Percentiles rank a stretch among this genome's conserved stretches.
Evolutionary conservation across 2,329 filamentous ascomycete genomes (phyloP).

Genomic region (Dryadomyces quercus-mongolicae): DNA sequence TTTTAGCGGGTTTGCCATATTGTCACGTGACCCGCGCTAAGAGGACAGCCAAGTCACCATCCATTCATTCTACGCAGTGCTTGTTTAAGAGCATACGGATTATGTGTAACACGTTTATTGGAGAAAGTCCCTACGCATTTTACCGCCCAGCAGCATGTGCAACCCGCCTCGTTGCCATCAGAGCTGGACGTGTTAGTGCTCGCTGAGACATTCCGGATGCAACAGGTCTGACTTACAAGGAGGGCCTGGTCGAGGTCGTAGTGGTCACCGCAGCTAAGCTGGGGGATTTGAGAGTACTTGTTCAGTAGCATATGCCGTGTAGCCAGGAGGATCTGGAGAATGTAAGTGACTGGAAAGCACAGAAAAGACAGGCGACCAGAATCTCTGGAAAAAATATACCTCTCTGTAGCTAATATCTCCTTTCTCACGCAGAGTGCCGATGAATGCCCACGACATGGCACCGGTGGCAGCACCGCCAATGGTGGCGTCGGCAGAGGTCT

Average conservation of each 20-base stretch:
- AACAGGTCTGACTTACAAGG: slow-evolving; percentile 3
- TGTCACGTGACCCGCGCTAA: no score
- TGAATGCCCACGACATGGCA: slow-evolving; percentile 27
- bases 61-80: no score
- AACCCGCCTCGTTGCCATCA: background rate
- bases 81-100: no score
- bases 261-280: slow-evolving; percentile 18
- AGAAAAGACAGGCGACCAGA: no score
- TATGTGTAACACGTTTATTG: no score
- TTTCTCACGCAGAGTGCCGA: slow-evolving; percentile 20
- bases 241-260: slow-evolving; percentile 17
- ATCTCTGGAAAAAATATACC: slow-evolving; percentile 14
- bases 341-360: background rate
- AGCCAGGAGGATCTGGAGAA: slow-evolving; percentile 13
- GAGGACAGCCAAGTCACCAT: no score
- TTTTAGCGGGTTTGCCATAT: no score
- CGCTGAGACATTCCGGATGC: background rate
- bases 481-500: slow-evolving; percentile 25
- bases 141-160: no score
- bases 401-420: slow-evolving; percentile 20
- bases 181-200: background rate
- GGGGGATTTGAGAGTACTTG: slow-evolving; percentile 16
- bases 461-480: slow-evolving; percentile 23
- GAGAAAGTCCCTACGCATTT: no score
- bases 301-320: slow-evolving; percentile 13